Percentiles rank a stretch among this genome's conserved stretches.
phyloP scores from a whole-genome alignment of 441 rosid species.

The Brassica balearica region DNA sequence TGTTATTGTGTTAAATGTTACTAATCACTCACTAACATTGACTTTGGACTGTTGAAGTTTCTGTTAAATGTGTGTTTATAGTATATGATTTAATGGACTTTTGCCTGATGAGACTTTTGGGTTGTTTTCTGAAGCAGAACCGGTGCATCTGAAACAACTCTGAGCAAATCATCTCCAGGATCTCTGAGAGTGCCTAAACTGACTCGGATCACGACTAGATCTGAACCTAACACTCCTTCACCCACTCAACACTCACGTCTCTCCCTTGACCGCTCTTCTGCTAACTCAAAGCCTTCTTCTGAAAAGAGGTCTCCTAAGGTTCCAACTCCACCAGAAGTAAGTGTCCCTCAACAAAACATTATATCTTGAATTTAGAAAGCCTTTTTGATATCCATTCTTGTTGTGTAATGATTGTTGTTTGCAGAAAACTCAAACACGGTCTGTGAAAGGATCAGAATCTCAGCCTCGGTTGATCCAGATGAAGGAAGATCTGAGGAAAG shows the following conservation, averaged over 20 bases:
- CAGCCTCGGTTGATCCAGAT: slow-evolving; percentile 58
- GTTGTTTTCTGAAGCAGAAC: slow-evolving; percentile 47
- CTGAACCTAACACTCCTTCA: slow-evolving; percentile 68
- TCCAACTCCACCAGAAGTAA: slow-evolving; percentile 70
- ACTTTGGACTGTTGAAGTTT: neutral
- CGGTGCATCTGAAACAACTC: slow-evolving; percentile 60
- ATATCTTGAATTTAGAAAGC: neutral
- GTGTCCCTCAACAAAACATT: neutral
- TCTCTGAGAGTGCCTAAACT: slow-evolving; percentile 67
- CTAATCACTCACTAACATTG: neutral
- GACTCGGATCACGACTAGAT: slow-evolving; percentile 55
- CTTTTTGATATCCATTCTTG: slow-evolving; percentile 37
- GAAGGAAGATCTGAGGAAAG: slow-evolving; percentile 87
- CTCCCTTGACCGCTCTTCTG: slow-evolving; percentile 55
- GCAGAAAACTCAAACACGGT: slow-evolving; percentile 66
- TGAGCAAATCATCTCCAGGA: slow-evolving; percentile 52
- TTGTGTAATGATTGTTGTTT: slow-evolving; percentile 34
- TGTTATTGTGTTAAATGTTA: neutral
- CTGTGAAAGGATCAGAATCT: slow-evolving; percentile 61
- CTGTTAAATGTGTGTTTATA: neutral
- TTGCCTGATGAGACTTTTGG: neutral
- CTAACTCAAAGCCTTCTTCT: slow-evolving; percentile 57
- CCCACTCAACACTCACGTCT: slow-evolving; percentile 57
- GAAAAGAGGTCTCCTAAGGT: slow-evolving; percentile 69
- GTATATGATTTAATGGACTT: neutral